Base-by-base conservation (phyloP, 83 land plant species). In the Diphasiastrum complanatum region DNA sequence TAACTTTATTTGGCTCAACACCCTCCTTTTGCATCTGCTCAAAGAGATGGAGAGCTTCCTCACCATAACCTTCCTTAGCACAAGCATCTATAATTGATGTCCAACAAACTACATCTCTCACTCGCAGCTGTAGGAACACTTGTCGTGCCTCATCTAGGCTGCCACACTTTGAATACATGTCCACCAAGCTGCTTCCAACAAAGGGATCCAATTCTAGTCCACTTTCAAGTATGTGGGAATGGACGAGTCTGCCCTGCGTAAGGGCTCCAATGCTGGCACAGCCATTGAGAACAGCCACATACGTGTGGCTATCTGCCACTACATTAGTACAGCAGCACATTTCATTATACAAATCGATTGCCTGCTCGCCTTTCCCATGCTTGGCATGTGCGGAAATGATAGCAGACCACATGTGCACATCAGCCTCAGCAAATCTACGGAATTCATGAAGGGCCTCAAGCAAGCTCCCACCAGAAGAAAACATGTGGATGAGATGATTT, bases 81-180 rank as follows among this genome's bases (percentile, higher is more conserved):
- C 78, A 84, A 46, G 79, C 84, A 0, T 79, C 69, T 37, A 81
- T 78, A 75, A 80, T 75, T 49, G 79, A 57, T 41, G 78, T 84
- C 82, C 84, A 81, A 2, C 74, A 72, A 1, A 85, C 65, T 20
- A 71, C 31, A 16, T 54, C 66, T 47, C 65, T 62, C 6, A 49
- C 61, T 4, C 72, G 43, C 70, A 80, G 65, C 75, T 25, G 45
- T 35, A 76, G 77, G 64, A 85, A 85, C 66, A 85, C 41, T 35
- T 63, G 51, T 45, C 79, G 40, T 4, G 90, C 85, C 24, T 60
- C 47, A 20, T 25, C 29, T 43, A 79, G 22, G 16, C 63, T 60
- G n/a, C 81, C 79, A 35, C 51, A 69, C 64, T 79, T 81, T 0
- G 74, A 74, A 56, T 85, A 85, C 68, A 85, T 65, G 1, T 20